A percentile compares a stretch with the other conserved stretches of the same genome.
Evolutionary conservation across 2,329 filamentous ascomycete species (phyloP).

Genomic region (Fusarium xyrophilum): DNA sequence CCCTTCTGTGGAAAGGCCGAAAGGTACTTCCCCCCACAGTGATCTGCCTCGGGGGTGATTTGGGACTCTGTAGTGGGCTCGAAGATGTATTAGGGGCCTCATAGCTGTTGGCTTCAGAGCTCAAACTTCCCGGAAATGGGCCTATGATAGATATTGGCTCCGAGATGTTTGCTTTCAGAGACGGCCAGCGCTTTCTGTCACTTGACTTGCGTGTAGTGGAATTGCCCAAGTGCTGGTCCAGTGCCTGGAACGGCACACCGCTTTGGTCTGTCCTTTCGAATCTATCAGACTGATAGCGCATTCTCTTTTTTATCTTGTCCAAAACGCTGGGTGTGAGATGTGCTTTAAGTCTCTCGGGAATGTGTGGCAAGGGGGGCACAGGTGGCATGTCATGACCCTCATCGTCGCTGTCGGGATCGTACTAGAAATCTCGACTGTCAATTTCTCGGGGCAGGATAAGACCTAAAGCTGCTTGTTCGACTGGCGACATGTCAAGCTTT

Average conservation of each 20-base stretch:
- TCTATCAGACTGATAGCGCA: conserved; percentile 35
- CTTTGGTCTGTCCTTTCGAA: neutral
- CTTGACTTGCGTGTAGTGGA: conserved; percentile 3
- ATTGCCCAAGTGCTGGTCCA: neutral
- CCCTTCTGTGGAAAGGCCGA: conserved; percentile 1
- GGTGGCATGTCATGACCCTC: conserved; percentile 38
- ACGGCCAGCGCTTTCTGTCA: conserved; percentile 15
- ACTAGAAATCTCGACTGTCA: conserved; percentile 48
- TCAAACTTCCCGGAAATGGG: neutral
- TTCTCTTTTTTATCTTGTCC: conserved; percentile 41
- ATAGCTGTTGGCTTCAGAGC: neutral
- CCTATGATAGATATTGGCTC: conserved; percentile 28
- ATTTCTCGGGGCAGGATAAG: conserved; percentile 47
- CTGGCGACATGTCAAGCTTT: conserved; percentile 40
- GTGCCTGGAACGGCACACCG: neutral
- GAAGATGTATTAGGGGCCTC: neutral
- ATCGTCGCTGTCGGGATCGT: conserved; percentile 48
- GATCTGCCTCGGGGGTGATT: neutral
- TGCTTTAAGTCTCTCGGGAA: conserved; percentile 42
- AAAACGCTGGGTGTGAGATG: conserved; percentile 39
- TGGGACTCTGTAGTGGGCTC: neutral
- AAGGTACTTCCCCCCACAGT: neutral
- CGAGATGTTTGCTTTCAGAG: conserved; percentile 39
- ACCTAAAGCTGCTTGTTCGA: conserved; percentile 44
- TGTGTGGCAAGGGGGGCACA: conserved; percentile 43